A percentile compares a stretch with the other conserved stretches of the same genome.
Evolutionary conservation across 495 filamentous ascomycete genomes (phyloP).

Genomic region (Jackrogersella multiformis): DNA sequence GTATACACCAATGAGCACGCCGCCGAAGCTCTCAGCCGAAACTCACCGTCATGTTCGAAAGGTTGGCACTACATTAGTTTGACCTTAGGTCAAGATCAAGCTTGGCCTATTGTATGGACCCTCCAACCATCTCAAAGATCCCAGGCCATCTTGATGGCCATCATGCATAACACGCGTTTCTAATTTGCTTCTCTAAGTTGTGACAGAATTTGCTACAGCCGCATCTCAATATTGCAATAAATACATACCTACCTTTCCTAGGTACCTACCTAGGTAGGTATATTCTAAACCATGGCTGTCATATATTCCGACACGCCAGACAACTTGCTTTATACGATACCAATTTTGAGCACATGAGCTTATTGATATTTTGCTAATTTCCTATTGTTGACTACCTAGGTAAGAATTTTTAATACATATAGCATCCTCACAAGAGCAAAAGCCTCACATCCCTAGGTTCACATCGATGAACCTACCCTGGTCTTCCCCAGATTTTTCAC

Average conservation of each 20-base stretch:
- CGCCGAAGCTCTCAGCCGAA: constrained; percentile 3
- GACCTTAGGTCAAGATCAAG: constrained; percentile 14
- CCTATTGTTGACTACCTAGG: neutral
- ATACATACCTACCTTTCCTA: too few relatives aligned
- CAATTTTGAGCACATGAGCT: neutral
- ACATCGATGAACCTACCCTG: constrained; percentile 21
- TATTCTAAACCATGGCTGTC: neutral
- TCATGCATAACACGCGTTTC: neutral
- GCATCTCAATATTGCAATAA: neutral
- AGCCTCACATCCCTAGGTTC: constrained; percentile 13
- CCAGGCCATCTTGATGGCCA: neutral
- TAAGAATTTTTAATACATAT: neutral
- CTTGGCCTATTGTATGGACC: neutral
- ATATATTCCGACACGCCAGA: neutral
- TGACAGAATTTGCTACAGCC: neutral
- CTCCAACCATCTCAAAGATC: neutral
- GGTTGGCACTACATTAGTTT: constrained; percentile 11
- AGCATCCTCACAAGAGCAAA: neutral
- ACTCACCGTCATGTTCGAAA: neutral
- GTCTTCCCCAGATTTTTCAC: constrained; percentile 42
- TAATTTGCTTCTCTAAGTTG: neutral
- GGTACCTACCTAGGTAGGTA: too few relatives aligned
- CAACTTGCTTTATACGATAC: neutral
- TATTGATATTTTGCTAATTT: neutral
- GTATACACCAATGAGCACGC: constrained; percentile 2